phyloP scores from a whole-genome alignment of 805 yeast species.

The Candida manassasensis region DNA sequence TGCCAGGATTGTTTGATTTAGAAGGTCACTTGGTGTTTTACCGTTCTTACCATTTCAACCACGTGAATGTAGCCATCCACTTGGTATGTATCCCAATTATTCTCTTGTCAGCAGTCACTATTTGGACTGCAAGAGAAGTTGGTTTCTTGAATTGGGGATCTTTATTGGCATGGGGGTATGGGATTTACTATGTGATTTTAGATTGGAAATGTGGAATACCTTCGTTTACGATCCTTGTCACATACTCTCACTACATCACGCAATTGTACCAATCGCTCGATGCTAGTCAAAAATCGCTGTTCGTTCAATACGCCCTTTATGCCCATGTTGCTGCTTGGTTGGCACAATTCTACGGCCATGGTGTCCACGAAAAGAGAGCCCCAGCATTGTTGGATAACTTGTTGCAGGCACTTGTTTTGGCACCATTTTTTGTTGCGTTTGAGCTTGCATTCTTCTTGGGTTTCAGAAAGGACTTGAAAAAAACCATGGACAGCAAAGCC shows the following conservation, averaged over 20 bases:
- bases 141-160: constrained; percentile 43
- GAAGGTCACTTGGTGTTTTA: constrained; percentile 37
- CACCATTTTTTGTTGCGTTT: constrained; percentile 84
- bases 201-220: constrained; percentile 43
- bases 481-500: constrained; percentile 45
- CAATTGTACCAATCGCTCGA: constrained; percentile 15
- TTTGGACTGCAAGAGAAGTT: constrained; percentile 23
- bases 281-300: constrained; percentile 7
- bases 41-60: constrained; percentile 47
- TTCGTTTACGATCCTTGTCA: constrained; percentile 18
- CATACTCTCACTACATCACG: constrained; percentile 20
- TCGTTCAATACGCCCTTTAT: constrained; percentile 24
- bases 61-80: constrained; percentile 72
- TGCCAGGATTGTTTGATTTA: constrained; percentile 33
- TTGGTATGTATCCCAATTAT: constrained; percentile 77
- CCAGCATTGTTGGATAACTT: constrained; percentile 86
- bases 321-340: constrained; percentile 64
- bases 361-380: constrained; percentile 68
- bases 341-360: constrained; percentile 86
- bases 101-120: constrained; percentile 47
- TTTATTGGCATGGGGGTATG: constrained; percentile 42
- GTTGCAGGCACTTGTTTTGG: constrained; percentile 79
- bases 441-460: constrained; percentile 75
- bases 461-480: constrained; percentile 46
- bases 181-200: constrained; percentile 53